Base-by-base conservation (phyloP, 495 filamentous ascomycete genomes). In the Penicillium bovifimosum region DNA sequence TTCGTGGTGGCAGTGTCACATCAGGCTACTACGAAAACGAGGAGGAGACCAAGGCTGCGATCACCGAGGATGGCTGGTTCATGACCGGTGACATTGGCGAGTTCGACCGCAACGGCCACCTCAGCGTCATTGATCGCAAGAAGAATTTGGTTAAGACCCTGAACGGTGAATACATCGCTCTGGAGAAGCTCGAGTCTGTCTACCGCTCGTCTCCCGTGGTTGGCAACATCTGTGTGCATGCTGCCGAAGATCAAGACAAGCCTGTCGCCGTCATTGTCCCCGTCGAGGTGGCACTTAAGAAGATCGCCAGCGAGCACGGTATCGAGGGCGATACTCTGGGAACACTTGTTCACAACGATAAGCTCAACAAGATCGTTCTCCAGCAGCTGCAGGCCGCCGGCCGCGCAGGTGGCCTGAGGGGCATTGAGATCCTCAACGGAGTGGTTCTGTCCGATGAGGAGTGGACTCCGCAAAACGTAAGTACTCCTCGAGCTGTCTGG, bases 121-220 rank as follows among this genome's bases (percentile, higher is more conserved):
- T 96, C 44, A 82, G 78, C 61, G 87, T 96, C 68, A 95, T 96
- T 61, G 91, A 96, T 71, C 88, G 91, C 62, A 96, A 96, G 87
- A 96, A 96, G 86, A 96, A 96, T 68, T 71, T 96, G 55, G 86
- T 96, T 68, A 96, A 96, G 84, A 98, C 91, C 2, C 77, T 87
- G 50, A 90, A 91, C 65, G 93, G 93, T 62, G 93, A 98, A 76
- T 98, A 98, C 71, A 96, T 98, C 65, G 93, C 93, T 29, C 80
- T 98, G 16, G 93, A 98, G 83, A 98, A 98, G 81, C 88, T 98
- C 46, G 93, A 98, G 75, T 91, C 90, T 4, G 77, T 95, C 54
- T 98, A 98, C 74, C 88, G 93, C 50, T 84, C 91, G 29, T 80
- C 83, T 5, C 78, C 86, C 6, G 80, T 96, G 3, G 91, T 96